Base-by-base conservation (phyloP, 371 early-diverging fungal species). In the Batkoa obscura region DNA sequence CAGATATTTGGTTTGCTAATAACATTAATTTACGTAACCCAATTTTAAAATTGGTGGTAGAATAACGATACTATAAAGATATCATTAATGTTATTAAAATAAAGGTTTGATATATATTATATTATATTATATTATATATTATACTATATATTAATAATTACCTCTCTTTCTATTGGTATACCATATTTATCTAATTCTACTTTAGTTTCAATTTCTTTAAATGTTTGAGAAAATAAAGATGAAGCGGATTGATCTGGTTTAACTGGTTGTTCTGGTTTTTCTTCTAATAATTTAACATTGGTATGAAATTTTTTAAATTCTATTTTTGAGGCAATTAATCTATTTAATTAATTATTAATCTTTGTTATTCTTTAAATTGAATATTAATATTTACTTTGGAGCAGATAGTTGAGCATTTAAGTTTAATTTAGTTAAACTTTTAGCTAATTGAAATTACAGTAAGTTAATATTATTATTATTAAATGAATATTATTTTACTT, bases 1-100 rank as follows among this genome's bases (percentile, higher is more conserved):
- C 81, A 5, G 80, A 76, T 47, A 90, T 79, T 61, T 90, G 84
- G 60, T 86, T 81, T 10, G 90, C 90, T 38, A 95, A 72, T 62
- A 87, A 77, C 49, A 81, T 81, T 5, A 88, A 74, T 61, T 93
- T 93, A 43, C 78, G 80, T 35, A 88, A 84, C 45, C 81, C 76
- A 0, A 75, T 73, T 60, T 72, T 80, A 67, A 86, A 86, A 59
- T 84, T 79, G 57, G 70, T 68, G 1, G 86, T 81, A 32, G 79
- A 76, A 70, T 73, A 84, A 41, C 64, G 59, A 57, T 77, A 80
- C 81, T 87, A 68, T 12, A 37, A n/a, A n/a, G n/a, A n/a, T n/a
- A n/a, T n/a, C n/a, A n/a, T n/a, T n/a, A n/a, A n/a, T n/a, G n/a
- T n/a, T n/a, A n/a, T n/a, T n/a, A n/a, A n/a, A n/a, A n/a, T n/a